phyloP scores from a whole-genome alignment of 306 rosid genomes.

The Argentina anserina region DNA sequence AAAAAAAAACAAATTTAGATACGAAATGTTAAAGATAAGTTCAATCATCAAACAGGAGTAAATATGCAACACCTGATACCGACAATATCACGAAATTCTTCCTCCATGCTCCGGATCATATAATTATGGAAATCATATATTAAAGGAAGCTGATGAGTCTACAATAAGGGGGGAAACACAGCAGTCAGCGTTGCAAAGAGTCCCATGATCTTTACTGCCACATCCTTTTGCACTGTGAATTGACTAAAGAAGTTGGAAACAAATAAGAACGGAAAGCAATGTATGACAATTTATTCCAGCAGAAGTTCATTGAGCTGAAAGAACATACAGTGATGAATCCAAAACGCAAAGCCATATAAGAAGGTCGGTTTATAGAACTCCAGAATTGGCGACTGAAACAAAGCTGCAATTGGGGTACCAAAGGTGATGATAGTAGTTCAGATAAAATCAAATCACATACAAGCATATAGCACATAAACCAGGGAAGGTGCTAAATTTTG shows the following conservation, averaged over 20 bases:
- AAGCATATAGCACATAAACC: neutral
- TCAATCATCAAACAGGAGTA: neutral
- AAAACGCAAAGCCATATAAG: slow-evolving; percentile 86
- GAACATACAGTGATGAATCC: slow-evolving; percentile 76
- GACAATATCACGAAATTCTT: slow-evolving; percentile 81
- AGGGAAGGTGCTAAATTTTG: neutral
- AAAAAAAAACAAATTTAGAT: neutral
- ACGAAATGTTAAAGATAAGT: neutral
- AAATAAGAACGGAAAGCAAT: slow-evolving; percentile 6
- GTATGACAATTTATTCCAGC: neutral
- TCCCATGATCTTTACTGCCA: slow-evolving; percentile 12
- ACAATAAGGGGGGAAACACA: slow-evolving; percentile 18
- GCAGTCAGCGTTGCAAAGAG: slow-evolving; percentile 29
- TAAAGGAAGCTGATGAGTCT: slow-evolving; percentile 78
- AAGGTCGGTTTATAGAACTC: slow-evolving; percentile 80
- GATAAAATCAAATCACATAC: neutral
- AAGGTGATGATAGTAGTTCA: neutral
- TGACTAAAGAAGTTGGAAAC: slow-evolving; percentile 4
- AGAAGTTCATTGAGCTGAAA: slow-evolving; percentile 5
- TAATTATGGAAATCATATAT: slow-evolving; percentile 85
- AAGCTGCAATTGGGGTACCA: slow-evolving; percentile 49
- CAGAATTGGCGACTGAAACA: slow-evolving; percentile 95
- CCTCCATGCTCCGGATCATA: slow-evolving; percentile 97
- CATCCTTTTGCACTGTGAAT: slow-evolving; percentile 18
- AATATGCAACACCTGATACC: slow-evolving; percentile 62